These are phyloP conservation scores for Manihot esculenta DNA, from an alignment of 441 rosid species.

Conservation along the genomic window DNA sequence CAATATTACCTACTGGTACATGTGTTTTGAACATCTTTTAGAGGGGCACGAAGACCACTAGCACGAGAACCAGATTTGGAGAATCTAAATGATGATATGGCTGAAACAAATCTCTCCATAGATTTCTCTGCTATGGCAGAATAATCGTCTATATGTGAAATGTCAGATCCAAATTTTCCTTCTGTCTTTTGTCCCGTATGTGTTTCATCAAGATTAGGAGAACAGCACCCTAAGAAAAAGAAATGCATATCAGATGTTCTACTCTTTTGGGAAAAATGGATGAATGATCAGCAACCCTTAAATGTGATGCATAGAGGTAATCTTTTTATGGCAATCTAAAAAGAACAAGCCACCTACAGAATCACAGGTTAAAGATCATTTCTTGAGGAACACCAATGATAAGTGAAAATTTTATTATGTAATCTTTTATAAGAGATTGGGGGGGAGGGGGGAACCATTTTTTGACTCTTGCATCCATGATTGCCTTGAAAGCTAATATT, in stretches of 20 bases:
- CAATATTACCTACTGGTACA: constrained; percentile 46
- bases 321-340: constrained; percentile 3
- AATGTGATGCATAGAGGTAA: constrained; percentile 4
- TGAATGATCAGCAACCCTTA: not conserved
- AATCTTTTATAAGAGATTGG: too few species aligned
- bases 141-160: constrained; percentile 63
- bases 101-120: constrained; percentile 65
- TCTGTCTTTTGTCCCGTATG: constrained; percentile 24
- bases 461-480: too few species aligned
- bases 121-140: constrained; percentile 84
- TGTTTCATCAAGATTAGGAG: constrained; percentile 29
- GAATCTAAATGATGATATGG: constrained; percentile 60
- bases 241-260: constrained; percentile 7
- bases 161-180: constrained; percentile 72
- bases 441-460: too few species aligned
- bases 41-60: constrained; percentile 89
- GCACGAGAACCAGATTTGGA: constrained; percentile 74
- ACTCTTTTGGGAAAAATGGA: not conserved
- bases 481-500: not conserved
- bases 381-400: not conserved
- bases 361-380: not conserved
- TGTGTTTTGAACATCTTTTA: constrained; percentile 60
- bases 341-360: not conserved
- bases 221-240: constrained; percentile 8
- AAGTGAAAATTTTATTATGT: too few species aligned